Conservation (phyloP, 2,329 filamentous ascomycete genomes). For the Volutella citrinella region DNA sequence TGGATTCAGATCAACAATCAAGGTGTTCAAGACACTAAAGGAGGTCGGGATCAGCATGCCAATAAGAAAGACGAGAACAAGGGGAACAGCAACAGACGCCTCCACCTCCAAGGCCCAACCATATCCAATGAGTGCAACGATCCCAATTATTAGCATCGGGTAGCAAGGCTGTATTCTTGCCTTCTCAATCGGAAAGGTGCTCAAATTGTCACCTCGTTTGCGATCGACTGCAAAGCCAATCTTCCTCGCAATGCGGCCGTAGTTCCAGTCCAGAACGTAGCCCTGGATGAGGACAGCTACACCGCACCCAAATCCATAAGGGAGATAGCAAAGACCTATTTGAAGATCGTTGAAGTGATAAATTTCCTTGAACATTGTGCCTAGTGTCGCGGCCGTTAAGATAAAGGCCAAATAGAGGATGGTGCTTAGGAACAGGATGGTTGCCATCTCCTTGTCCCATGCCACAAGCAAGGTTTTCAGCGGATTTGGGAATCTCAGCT, state of each 20-base stretch:
- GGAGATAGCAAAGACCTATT: conserved; percentile 53
- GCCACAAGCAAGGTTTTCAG: conserved; percentile 52
- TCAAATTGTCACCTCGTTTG: conserved; percentile 52
- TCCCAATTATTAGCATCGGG: conserved; percentile 52
- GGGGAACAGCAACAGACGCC: conserved; percentile 50
- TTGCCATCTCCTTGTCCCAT: conserved; percentile 55
- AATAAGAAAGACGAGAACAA: conserved; percentile 55
- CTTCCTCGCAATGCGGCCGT: conserved; percentile 60
- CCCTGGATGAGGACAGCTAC: conserved; percentile 53
- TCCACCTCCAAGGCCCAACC: conserved; percentile 55
- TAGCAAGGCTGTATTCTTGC: conserved; percentile 53
- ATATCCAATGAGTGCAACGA: conserved; percentile 51
- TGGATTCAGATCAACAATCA: conserved; percentile 63
- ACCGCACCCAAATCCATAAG: conserved; percentile 50
- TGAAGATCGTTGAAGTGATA: conserved; percentile 50
- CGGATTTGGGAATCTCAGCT: conserved; percentile 55
- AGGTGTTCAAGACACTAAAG: conserved; percentile 61
- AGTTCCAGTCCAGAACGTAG: conserved; percentile 64
- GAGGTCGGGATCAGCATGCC: conserved; percentile 58
- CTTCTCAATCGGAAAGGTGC: conserved; percentile 52
- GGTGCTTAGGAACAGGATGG: conserved; percentile 51
- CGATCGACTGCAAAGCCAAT: conserved; percentile 60
- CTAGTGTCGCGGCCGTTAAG: conserved; percentile 50
- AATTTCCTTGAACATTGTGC: conserved; percentile 48
- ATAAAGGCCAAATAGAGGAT: conserved; percentile 57